Conservation (phyloP, 2,329 filamentous ascomycete species). For the Alternaria postmessia region DNA sequence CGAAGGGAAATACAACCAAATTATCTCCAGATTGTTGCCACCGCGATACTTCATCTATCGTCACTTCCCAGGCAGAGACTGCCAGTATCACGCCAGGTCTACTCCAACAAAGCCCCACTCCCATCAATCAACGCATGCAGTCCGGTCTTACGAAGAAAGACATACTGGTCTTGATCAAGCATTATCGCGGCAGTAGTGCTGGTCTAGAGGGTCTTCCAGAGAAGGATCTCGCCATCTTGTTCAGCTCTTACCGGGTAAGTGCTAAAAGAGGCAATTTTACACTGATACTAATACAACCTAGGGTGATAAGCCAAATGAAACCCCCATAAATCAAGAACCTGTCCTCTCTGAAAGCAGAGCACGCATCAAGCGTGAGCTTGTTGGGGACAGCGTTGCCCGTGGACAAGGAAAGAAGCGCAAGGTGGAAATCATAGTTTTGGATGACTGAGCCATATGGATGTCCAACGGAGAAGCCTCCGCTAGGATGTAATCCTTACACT, state of each 20-base stretch:
- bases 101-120: neutral
- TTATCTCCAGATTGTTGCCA: too few species aligned
- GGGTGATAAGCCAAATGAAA: too few species aligned
- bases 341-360: too few species aligned
- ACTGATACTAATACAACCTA: too few species aligned
- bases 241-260: too few species aligned
- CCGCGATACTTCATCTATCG: too few species aligned
- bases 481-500: neutral
- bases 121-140: accelerated
- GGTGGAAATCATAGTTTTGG: slow-evolving; percentile 12
- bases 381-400: neutral
- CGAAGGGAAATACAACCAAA: too few species aligned
- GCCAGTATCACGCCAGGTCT: neutral
- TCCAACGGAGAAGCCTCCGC: too few species aligned
- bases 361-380: neutral
- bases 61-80: neutral
- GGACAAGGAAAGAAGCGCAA: slow-evolving; percentile 1
- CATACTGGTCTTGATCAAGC: neutral
- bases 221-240: neutral
- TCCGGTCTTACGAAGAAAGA: neutral
- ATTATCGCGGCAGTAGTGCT: neutral
- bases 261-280: too few species aligned
- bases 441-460: neutral
- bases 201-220: neutral
- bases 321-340: neutral